Evolutionary conservation across 805 yeast species (phyloP).

Genomic region (Candida lessepsii): DNA sequence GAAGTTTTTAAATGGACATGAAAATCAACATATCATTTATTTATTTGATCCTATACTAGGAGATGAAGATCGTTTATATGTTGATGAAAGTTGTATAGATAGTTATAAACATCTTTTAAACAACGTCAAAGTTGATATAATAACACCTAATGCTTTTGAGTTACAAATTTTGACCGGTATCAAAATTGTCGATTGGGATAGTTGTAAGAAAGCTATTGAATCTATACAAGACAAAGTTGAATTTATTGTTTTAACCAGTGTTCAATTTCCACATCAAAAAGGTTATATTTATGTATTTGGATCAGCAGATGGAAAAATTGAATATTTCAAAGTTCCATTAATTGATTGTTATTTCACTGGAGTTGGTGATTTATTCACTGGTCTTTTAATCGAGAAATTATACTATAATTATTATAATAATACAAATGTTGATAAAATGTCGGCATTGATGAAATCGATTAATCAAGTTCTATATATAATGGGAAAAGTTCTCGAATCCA

Average conservation of each 20-base stretch:
- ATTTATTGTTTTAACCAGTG: constrained; percentile 1
- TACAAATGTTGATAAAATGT: not conserved
- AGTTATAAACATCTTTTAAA: constrained; percentile 43
- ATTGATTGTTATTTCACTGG: constrained; percentile 88
- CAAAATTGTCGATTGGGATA: constrained; percentile 38
- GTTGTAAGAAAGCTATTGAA: constrained; percentile 47
- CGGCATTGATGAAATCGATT: constrained; percentile 36
- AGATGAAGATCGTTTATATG: constrained; percentile 71
- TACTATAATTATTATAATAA: constrained; percentile 20
- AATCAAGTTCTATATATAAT: constrained; percentile 58
- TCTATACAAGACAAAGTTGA: constrained; percentile 38
- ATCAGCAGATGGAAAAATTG: constrained; percentile 10
- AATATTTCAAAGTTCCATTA: constrained; percentile 51
- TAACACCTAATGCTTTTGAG: constrained; percentile 92
- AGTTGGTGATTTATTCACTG: constrained; percentile 89
- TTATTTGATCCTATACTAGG: constrained; percentile 80
- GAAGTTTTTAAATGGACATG: not conserved
- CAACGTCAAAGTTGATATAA: constrained; percentile 61
- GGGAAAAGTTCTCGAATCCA: constrained; percentile 49
- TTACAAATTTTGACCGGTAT: constrained; percentile 65
- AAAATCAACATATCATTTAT: constrained; percentile 35
- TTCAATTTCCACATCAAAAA: constrained; percentile 8
- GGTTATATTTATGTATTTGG: constrained; percentile 2
- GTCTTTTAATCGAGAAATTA: constrained; percentile 66
- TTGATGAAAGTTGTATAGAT: constrained; percentile 45